Evolutionary conservation across 1,284 basidiomycete genomes (phyloP), one percentile per base, ranked within the genome.

Genomic region (Ceratobasidium sp.): DNA sequence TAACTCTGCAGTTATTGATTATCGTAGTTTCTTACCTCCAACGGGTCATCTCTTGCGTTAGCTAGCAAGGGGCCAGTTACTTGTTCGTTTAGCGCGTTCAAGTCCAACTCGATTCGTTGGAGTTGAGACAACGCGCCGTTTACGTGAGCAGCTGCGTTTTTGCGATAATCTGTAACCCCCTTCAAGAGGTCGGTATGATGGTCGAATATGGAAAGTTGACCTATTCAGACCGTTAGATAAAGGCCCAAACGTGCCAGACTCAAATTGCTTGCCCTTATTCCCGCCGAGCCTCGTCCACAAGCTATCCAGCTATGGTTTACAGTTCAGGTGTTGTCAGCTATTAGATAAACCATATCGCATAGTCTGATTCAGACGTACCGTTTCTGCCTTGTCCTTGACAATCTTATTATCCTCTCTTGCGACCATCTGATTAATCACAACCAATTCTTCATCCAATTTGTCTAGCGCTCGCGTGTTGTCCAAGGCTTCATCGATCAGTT

Each of bases 241-340:
- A 15, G 17, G 17, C 4, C 23, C 47, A 20, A 6, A 5, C 20
- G 15, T 74, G n/a, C 2, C 20, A 47, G 17, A 47, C 7, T 47
- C n/a, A 60, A n/a, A 4, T 28, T 23, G 54, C 63, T 76, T 10
- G 63, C 74, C 37, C 35, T 33, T 73, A 33, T 78, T 76, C 17
- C 75, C 77, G n/a, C 77, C 77, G 5, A 78, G 66, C 23, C 15
- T 63, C 11, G 75, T 76, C 77, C 77, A 78, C 5, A 78, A 31
- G 20, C 76, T 64, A 20, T 53, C 65, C 49, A 76, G 45, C 77
- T 76, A 47, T 13, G 45, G n/a, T 65, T 49, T 35, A 7, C 49
- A 51, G 17, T 33, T 51, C 39, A 20, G 28, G 37, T 28, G 20
- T 49, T 31, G 39, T 7, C 26, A 20, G 63, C 7, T 10, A 33